These are phyloP conservation scores for Agrostemma githago DNA, from an alignment of 148 eudicot species.

Conservation along the genomic window DNA sequence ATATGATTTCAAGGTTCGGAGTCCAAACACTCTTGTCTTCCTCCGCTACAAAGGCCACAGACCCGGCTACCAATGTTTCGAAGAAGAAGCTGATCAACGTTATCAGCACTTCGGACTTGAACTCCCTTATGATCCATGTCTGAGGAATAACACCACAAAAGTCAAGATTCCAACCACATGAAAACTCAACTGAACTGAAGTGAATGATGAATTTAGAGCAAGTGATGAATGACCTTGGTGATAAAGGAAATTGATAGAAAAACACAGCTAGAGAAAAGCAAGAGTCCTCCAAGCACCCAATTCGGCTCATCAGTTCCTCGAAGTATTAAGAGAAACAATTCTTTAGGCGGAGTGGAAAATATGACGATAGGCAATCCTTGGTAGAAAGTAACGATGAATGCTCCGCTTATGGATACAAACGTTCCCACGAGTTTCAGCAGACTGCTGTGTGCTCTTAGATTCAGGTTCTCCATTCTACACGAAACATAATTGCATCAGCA, in stretches of 20 bases:
- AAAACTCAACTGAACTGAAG: too few species aligned
- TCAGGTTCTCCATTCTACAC: conserved; percentile 41
- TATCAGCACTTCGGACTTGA: conserved; percentile 30
- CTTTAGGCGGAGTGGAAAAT: conserved; percentile 13
- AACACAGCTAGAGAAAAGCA: conserved; percentile 30
- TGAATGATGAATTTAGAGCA: neutral
- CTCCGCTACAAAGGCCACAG: conserved; percentile 26
- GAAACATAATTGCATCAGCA: too few species aligned
- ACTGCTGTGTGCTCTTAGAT: conserved; percentile 33
- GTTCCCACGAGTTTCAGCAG: conserved; percentile 36
- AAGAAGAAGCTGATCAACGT: conserved; percentile 26
- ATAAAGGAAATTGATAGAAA: conserved; percentile 29
- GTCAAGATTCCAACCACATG: neutral
- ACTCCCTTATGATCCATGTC: conserved; percentile 39
- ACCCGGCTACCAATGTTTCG: conserved; percentile 20
- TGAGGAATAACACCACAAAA: neutral
- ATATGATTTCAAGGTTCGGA: conserved; percentile 12
- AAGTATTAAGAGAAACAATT: neutral
- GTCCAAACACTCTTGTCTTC: conserved; percentile 30
- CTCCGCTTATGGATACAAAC: conserved; percentile 37
- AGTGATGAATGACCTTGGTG: conserved; percentile 24
- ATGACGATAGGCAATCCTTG: conserved; percentile 31
- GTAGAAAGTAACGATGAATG: conserved; percentile 38
- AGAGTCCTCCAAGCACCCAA: conserved; percentile 41
- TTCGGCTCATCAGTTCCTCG: conserved; percentile 18